Evolutionary conservation across 169 alveolate genomes (phyloP).

Genomic region (Theileria annulata): DNA sequence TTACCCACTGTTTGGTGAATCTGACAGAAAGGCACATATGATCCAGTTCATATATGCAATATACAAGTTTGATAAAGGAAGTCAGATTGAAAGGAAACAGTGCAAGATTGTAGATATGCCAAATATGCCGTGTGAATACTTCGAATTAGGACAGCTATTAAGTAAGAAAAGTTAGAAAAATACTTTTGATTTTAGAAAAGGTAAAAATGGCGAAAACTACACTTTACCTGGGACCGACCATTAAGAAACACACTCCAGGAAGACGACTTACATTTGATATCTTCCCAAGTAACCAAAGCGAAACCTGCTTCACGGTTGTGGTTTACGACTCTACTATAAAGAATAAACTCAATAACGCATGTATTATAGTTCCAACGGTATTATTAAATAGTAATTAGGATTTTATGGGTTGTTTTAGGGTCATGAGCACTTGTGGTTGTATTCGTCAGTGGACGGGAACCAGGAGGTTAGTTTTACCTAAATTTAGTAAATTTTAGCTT

Average conservation of each 20-base stretch:
- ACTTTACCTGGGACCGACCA: conserved; percentile 40
- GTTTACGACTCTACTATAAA: conserved; percentile 26
- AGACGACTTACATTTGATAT: conserved; percentile 50
- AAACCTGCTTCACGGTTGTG: conserved; percentile 50
- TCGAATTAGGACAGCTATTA: conserved; percentile 31
- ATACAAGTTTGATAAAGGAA: conserved; percentile 19
- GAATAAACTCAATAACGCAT: conserved; percentile 14
- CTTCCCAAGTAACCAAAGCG: conserved; percentile 34
- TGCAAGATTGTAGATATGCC: conserved; percentile 46
- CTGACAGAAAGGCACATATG: conserved; percentile 45
- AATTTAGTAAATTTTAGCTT: neutral
- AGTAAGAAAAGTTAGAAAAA: neutral
- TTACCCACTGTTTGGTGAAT: conserved; percentile 41
- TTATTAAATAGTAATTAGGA: neutral
- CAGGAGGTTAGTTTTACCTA: conserved; percentile 22
- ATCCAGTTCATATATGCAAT: conserved; percentile 53
- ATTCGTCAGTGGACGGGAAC: conserved; percentile 49
- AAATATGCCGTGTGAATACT: conserved; percentile 35
- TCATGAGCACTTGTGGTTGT: conserved; percentile 60
- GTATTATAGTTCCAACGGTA: conserved; percentile 43
- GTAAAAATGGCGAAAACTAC: conserved; percentile 38
- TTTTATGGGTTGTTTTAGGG: neutral
- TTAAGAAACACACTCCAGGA: conserved; percentile 37
- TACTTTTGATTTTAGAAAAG: neutral
- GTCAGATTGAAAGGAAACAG: conserved; percentile 18